These are phyloP conservation scores for Psilocybe cyanescens DNA, from an alignment of 768 basidiomycete species.

Conservation along the genomic window DNA sequence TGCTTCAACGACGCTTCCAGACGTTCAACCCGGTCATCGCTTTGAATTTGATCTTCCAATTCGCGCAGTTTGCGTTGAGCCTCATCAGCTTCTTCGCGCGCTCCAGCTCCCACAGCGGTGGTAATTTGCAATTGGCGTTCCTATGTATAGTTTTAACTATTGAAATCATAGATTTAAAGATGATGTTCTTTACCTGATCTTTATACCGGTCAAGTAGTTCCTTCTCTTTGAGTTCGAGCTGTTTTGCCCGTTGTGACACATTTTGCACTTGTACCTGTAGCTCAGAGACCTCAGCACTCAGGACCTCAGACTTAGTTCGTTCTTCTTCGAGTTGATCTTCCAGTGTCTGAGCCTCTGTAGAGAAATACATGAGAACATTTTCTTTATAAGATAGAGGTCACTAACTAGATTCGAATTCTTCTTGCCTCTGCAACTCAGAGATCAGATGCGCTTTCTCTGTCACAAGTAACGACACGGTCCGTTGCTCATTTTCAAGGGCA, in stretches of 20 bases:
- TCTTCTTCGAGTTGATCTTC: constrained; percentile 47
- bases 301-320: constrained; percentile 37
- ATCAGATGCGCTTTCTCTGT: constrained; percentile 68
- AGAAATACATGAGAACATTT: constrained; percentile 7
- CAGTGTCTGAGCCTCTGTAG: constrained; percentile 47
- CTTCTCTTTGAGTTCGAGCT: constrained; percentile 54
- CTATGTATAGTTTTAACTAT: constrained; percentile 38
- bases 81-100: constrained; percentile 56
- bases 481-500: constrained; percentile 58
- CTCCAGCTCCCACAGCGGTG: constrained; percentile 55
- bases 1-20: constrained; percentile 76
- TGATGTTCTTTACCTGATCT: constrained; percentile 49
- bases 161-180: background rate
- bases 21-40: constrained; percentile 79
- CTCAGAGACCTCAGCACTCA: constrained; percentile 45
- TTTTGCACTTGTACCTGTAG: constrained; percentile 44
- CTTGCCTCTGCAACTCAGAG: constrained; percentile 60
- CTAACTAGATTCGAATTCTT: constrained; percentile 65
- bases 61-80: constrained; percentile 66
- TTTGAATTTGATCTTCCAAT: constrained; percentile 81
- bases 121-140: constrained; percentile 77
- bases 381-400: constrained; percentile 5
- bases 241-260: constrained; percentile 39
- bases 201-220: constrained; percentile 54
- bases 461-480: constrained; percentile 78